Conservation (phyloP, 345 rosid genomes). For the Hypericum androsaemum region DNA sequence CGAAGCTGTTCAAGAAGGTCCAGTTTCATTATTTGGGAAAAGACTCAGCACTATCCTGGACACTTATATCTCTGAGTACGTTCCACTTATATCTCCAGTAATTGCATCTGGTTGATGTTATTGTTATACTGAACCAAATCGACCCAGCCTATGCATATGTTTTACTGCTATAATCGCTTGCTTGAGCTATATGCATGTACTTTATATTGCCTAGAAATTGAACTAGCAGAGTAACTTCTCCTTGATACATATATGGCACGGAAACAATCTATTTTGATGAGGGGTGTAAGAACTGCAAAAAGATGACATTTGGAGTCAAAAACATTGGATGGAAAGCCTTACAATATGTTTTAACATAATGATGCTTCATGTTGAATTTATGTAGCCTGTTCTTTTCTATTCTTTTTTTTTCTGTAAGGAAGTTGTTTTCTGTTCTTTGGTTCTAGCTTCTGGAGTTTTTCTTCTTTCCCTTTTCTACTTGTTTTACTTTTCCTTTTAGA, state of each 20-base stretch:
- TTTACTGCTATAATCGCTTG: no score
- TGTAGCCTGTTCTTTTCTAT: not conserved
- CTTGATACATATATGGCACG: conserved; percentile 38
- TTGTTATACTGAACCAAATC: no score
- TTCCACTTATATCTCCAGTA: not conserved
- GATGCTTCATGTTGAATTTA: not conserved
- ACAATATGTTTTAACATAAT: not conserved
- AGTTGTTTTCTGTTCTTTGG: not conserved
- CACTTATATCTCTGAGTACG: conserved; percentile 22
- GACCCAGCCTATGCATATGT: no score
- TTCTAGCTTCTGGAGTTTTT: no score
- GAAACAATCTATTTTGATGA: conserved; percentile 70
- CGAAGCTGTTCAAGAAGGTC: conserved; percentile 25
- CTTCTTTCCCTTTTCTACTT: no score
- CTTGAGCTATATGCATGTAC: conserved; percentile 10
- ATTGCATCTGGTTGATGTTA: not conserved
- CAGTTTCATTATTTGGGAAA: conserved; percentile 22
- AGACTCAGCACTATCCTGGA: conserved; percentile 21
- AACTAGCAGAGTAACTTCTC: no score
- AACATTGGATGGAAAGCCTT: conserved; percentile 50
- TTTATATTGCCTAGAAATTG: no score
- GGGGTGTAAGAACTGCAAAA: conserved; percentile 55
- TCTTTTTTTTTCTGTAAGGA: not conserved
- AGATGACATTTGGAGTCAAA: no score
- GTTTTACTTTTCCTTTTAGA: no score